Percentiles rank a stretch among this genome's conserved stretches.
These are phyloP conservation scores for Calamus simplicifolius DNA, from an alignment of 176 grass and related monocot genomes.

Conservation along the genomic window DNA sequence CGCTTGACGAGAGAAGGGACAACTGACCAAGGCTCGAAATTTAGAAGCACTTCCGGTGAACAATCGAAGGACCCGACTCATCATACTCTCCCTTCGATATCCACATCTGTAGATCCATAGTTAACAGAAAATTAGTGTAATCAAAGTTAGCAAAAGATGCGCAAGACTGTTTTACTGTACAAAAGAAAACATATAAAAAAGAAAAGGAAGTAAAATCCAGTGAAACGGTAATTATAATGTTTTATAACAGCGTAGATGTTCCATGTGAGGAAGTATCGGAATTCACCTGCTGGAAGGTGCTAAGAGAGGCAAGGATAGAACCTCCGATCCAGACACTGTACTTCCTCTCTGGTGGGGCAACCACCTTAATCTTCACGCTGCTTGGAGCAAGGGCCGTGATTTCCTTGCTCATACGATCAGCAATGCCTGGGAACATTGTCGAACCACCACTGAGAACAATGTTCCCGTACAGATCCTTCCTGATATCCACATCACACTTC, in stretches of 20 bases:
- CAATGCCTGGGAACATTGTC: constrained; percentile 44
- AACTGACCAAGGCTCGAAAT: background rate
- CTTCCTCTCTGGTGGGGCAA: constrained; percentile 35
- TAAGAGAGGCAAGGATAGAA: constrained; percentile 34
- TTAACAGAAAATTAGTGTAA: background rate
- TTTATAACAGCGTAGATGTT: no score
- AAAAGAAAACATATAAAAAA: background rate
- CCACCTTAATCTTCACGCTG: constrained; percentile 46
- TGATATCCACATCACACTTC: constrained; percentile 42
- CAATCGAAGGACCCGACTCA: constrained; percentile 21
- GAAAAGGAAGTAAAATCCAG: no score
- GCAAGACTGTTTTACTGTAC: background rate
- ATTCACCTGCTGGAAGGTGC: constrained; percentile 43
- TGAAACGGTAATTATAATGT: no score
- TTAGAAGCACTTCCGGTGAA: constrained; percentile 38
- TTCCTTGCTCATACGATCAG: constrained; percentile 38
- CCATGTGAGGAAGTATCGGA: no score
- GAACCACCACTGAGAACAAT: constrained; percentile 43
- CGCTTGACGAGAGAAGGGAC: constrained; percentile 3
- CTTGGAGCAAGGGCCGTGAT: constrained; percentile 35
- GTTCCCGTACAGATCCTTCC: constrained; percentile 43
- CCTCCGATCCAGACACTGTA: constrained; percentile 49
- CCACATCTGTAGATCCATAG: constrained; percentile 25
- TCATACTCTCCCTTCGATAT: constrained; percentile 30
- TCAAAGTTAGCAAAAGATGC: background rate